A percentile compares a stretch with the other conserved stretches of the same genome.
These are phyloP conservation scores for Ceratopteris richardii DNA, from an alignment of 75 land plant species.

Conservation along the genomic window DNA sequence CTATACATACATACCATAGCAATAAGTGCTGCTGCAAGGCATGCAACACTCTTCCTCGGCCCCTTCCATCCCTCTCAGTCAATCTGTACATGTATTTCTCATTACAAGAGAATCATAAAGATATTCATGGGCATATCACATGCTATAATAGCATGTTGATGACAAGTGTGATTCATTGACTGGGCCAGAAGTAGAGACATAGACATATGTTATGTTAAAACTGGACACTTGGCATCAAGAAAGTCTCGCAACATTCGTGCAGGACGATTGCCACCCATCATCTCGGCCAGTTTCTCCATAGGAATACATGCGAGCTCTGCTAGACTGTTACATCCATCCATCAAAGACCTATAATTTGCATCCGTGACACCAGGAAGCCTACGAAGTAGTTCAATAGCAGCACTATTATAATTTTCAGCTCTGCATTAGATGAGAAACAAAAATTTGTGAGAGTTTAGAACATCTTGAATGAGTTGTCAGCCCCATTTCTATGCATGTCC, in stretches of 20 bases:
- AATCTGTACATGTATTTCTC: too few relatives aligned
- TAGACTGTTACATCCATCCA: conserved; percentile 89
- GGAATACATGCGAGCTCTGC: conserved; percentile 87
- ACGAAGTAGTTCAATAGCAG: conserved; percentile 88
- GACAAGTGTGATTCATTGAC: too few relatives aligned
- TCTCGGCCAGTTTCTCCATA: conserved; percentile 69
- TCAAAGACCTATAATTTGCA: conserved; percentile 84
- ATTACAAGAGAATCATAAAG: too few relatives aligned
- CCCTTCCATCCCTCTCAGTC: too few relatives aligned
- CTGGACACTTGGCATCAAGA: conserved; percentile 96
- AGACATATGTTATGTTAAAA: conserved; percentile 25
- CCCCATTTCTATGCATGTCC: too few relatives aligned
- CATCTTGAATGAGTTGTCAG: too few relatives aligned
- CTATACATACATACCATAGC: too few relatives aligned
- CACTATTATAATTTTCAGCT: conserved; percentile 95
- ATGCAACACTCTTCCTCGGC: too few relatives aligned
- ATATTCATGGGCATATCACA: too few relatives aligned
- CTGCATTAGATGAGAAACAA: conserved; percentile 24
- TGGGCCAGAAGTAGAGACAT: too few relatives aligned
- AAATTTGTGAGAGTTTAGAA: not conserved
- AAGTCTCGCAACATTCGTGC: conserved; percentile 88
- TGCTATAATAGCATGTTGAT: too few relatives aligned
- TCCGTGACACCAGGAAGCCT: conserved; percentile 97
- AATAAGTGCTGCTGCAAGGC: too few relatives aligned
- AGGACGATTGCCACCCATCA: conserved; percentile 89